Percentiles rank a stretch among this genome's conserved stretches.
Conservation (phyloP, 352 stramenopile species). For the Phytophthora fragariaefolia region DNA sequence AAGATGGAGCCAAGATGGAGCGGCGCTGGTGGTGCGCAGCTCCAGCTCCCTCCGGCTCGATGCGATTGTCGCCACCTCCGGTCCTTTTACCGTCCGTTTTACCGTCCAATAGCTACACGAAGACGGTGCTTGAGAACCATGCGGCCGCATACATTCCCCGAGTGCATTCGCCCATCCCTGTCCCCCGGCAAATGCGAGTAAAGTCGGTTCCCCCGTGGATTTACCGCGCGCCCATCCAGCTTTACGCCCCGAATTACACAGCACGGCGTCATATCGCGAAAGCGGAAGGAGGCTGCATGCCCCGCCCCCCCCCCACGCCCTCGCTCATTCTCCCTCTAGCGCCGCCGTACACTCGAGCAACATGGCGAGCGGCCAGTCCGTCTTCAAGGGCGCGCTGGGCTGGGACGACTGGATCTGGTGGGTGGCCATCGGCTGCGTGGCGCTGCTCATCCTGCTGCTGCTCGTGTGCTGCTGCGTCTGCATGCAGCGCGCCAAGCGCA, state of each 20-base stretch:
- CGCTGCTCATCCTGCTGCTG: constrained; percentile 70
- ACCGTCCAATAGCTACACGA: neutral
- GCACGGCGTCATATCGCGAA: constrained; percentile 21
- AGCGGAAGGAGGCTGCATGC: no score
- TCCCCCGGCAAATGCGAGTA: neutral
- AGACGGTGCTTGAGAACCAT: neutral
- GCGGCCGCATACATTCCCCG: neutral
- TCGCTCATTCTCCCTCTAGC: constrained; percentile 3
- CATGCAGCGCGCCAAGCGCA: constrained; percentile 79
- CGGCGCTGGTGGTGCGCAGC: neutral
- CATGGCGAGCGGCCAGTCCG: constrained; percentile 51
- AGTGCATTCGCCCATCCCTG: neutral
- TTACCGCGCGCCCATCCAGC: neutral
- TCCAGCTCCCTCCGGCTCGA: neutral
- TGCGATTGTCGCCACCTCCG: neutral
- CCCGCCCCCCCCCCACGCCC: no score
- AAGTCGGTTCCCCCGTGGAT: neutral
- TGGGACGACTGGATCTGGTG: constrained; percentile 88
- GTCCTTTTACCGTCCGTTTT: neutral
- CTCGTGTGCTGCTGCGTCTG: constrained; percentile 82
- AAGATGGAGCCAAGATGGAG: neutral
- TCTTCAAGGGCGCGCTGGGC: constrained; percentile 77
- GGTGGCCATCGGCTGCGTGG: constrained; percentile 62
- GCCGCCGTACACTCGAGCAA: neutral
- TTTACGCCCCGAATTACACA: constrained; percentile 1